Evolutionary conservation across 805 yeast genomes (phyloP).

Genomic region (Wickerhamiella azyma): DNA sequence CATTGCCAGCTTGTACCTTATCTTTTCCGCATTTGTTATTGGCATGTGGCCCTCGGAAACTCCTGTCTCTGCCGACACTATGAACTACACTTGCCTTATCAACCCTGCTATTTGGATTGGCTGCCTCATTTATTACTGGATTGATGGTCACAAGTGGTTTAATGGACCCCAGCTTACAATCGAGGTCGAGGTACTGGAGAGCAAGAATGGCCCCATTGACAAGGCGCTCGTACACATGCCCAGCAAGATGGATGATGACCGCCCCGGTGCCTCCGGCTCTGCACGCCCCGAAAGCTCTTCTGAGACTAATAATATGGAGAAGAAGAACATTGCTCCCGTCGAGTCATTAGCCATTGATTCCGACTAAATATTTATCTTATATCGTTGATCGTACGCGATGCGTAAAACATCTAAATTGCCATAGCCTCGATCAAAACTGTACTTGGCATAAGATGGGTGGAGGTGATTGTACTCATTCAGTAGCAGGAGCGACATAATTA

Average conservation of each 20-base stretch:
- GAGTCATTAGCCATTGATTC: not conserved
- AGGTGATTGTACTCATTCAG: not conserved
- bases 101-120: slow-evolving; percentile 48
- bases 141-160: slow-evolving; percentile 41
- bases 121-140: slow-evolving; percentile 37
- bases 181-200: slow-evolving; percentile 5
- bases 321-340: not conserved
- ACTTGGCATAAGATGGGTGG: not conserved
- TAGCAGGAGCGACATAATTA: not conserved
- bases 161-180: slow-evolving; percentile 23
- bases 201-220: slow-evolving; percentile 2
- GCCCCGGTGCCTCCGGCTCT: not conserved
- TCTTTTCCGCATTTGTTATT: slow-evolving; percentile 37
- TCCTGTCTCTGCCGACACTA: slow-evolving; percentile 26
- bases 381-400: too few species aligned
- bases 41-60: slow-evolving; percentile 47
- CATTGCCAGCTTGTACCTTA: slow-evolving; percentile 37
- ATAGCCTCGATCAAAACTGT: not conserved
- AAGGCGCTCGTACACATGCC: slow-evolving; percentile 2
- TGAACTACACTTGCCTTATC: slow-evolving; percentile 61
- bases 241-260: not conserved
- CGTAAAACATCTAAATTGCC: too few species aligned
- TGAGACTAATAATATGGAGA: not conserved
- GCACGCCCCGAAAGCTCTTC: not conserved
- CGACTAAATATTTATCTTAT: not conserved